phyloP scores from a whole-genome alignment of 2,329 filamentous ascomycete species.

The Cladosporium sp. region DNA sequence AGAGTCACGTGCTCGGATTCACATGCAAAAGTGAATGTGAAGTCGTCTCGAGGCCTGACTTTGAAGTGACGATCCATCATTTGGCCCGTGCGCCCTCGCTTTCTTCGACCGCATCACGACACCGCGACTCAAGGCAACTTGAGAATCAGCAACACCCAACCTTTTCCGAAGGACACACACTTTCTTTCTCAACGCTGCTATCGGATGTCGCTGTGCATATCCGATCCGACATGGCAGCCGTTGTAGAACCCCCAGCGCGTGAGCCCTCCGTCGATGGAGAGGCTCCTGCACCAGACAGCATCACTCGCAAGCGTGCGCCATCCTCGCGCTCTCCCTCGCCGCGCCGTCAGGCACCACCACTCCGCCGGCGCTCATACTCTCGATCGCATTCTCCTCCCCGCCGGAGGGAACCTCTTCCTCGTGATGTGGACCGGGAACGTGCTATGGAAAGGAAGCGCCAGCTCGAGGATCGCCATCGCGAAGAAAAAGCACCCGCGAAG shows the following conservation, averaged over 20 bases:
- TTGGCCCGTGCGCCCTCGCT: background rate
- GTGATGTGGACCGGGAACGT: slow-evolving; percentile 47
- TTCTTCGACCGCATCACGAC: background rate
- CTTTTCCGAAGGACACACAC: too few species aligned
- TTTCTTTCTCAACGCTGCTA: background rate
- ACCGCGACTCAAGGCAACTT: background rate
- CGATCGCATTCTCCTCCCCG: slow-evolving; percentile 29
- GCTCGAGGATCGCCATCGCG: slow-evolving; percentile 39
- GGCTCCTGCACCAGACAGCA: slow-evolving; percentile 16
- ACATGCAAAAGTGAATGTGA: too few species aligned
- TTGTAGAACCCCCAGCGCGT: slow-evolving; percentile 5
- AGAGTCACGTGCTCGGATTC: too few species aligned
- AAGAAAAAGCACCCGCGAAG: slow-evolving; percentile 44
- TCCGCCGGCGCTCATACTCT: slow-evolving; percentile 29
- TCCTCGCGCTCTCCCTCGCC: slow-evolving; percentile 34
- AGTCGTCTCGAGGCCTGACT: too few species aligned
- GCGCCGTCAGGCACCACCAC: slow-evolving; percentile 29
- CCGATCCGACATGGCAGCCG: slow-evolving; percentile 10
- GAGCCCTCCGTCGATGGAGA: slow-evolving; percentile 4
- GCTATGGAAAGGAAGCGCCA: slow-evolving; percentile 51
- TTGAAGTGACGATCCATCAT: background rate
- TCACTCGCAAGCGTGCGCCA: slow-evolving; percentile 30
- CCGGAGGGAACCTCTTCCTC: slow-evolving; percentile 39
- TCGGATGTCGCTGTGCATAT: slow-evolving; percentile 2
- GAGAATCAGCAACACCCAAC: background rate